These are phyloP conservation scores for Pseudogymnoascus sp. DNA, from an alignment of 2,329 filamentous ascomycete species.

Conservation along the genomic window DNA sequence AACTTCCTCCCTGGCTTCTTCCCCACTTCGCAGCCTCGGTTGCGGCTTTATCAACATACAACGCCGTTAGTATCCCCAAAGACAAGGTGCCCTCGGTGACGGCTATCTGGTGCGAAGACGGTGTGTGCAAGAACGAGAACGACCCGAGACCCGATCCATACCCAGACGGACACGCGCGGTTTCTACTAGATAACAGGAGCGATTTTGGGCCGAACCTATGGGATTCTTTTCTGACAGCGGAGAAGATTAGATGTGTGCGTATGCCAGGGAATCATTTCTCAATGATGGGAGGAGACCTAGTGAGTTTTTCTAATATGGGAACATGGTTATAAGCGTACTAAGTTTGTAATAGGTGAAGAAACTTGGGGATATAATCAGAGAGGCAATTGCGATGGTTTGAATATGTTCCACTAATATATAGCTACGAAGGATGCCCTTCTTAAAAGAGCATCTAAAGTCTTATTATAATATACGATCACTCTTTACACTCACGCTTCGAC, in stretches of 20 bases:
- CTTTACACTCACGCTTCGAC: background rate
- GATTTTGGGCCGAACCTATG: conserved; percentile 66
- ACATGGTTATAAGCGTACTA: background rate
- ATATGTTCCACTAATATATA: background rate
- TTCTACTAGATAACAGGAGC: conserved; percentile 65
- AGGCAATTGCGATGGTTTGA: conserved; percentile 6
- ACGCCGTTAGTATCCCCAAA: conserved; percentile 54
- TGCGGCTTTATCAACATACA: conserved; percentile 61
- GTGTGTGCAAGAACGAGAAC: conserved; percentile 59
- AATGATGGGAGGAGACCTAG: conserved; percentile 61
- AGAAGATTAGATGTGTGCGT: conserved; percentile 56
- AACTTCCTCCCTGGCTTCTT: conserved; percentile 65
- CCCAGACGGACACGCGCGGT: conserved; percentile 54
- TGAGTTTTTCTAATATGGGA: conserved; percentile 27
- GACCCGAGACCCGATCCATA: conserved; percentile 59
- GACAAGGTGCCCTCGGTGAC: conserved; percentile 54
- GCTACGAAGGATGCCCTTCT: background rate
- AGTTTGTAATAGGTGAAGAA: conserved; percentile 4
- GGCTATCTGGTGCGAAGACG: conserved; percentile 66
- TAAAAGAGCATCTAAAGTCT: background rate
- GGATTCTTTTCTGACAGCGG: conserved; percentile 55
- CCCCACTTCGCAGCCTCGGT: conserved; percentile 67
- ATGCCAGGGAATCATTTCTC: conserved; percentile 70
- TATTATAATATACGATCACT: background rate
- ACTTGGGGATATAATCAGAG: conserved; percentile 9